phyloP scores from a whole-genome alignment of 305 asterid genomes.

The Euphrasia arctica region DNA sequence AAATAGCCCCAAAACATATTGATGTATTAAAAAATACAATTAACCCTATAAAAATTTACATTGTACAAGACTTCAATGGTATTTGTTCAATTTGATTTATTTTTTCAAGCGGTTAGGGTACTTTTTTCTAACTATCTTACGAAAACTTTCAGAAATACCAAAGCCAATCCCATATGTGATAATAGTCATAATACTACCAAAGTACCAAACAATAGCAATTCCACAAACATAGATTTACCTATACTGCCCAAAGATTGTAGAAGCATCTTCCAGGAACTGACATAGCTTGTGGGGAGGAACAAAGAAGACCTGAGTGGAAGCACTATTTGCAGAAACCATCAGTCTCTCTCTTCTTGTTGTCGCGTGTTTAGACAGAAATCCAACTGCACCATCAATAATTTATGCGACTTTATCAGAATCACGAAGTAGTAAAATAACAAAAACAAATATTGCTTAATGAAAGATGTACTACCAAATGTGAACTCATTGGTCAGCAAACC shows the following conservation, averaged over 20 bases:
- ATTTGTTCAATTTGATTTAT: no score
- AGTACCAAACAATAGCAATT: background rate
- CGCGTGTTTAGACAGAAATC: slow-evolving; percentile 88
- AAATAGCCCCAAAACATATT: background rate
- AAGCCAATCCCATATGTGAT: slow-evolving; percentile 10
- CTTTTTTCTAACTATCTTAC: background rate
- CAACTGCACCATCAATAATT: slow-evolving; percentile 54
- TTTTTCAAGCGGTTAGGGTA: background rate
- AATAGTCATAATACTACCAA: background rate
- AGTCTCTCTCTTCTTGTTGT: slow-evolving; percentile 76
- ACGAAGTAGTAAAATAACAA: slow-evolving; percentile 8
- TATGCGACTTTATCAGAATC: slow-evolving; percentile 15
- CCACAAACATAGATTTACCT: slow-evolving; percentile 41
- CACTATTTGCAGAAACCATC: slow-evolving; percentile 60
- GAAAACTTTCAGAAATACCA: slow-evolving; percentile 7
- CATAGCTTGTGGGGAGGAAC: slow-evolving; percentile 87
- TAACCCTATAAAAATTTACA: no score
- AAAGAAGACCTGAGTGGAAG: slow-evolving; percentile 73
- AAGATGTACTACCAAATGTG: slow-evolving; percentile 68
- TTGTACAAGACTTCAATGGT: no score
- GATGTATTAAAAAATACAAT: no score
- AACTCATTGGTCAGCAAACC: slow-evolving; percentile 80
- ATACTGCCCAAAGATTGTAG: slow-evolving; percentile 56
- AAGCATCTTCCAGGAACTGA: slow-evolving; percentile 73
- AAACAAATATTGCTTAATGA: slow-evolving; percentile 1